These are phyloP conservation scores for Phalaenopsis equestris DNA, from an alignment of 106 monocot genomes.

Conservation along the genomic window DNA sequence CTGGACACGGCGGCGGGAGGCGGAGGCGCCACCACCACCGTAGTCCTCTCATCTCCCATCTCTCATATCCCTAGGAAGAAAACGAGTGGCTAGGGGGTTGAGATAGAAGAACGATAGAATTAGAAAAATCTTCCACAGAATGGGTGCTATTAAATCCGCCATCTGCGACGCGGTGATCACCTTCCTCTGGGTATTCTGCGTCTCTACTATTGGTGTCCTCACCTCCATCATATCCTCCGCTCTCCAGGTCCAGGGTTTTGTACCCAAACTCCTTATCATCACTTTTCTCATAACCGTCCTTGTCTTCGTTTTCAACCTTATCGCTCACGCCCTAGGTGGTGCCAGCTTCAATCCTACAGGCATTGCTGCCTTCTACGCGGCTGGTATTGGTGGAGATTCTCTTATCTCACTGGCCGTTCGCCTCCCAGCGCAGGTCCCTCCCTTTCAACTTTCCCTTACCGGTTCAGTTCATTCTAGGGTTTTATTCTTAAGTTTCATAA, in stretches of 20 bases:
- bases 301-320: slow-evolving; percentile 43
- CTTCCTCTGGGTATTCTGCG: slow-evolving; percentile 79
- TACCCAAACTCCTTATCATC: slow-evolving; percentile 34
- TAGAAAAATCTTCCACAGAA: slow-evolving; percentile 1
- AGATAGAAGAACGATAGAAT: background rate
- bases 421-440: slow-evolving; percentile 81
- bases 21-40: too few relatives aligned
- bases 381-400: slow-evolving; percentile 47
- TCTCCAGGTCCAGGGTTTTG: slow-evolving; percentile 25
- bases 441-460: background rate
- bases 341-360: slow-evolving; percentile 86
- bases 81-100: background rate
- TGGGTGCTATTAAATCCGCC: slow-evolving; percentile 42
- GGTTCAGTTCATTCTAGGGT: background rate
- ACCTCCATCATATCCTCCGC: slow-evolving; percentile 35
- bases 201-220: slow-evolving; percentile 49
- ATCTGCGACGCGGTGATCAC: slow-evolving; percentile 57
- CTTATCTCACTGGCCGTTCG: slow-evolving; percentile 83
- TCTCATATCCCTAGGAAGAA: background rate
- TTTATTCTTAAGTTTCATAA: background rate
- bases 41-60: background rate
- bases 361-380: slow-evolving; percentile 76
- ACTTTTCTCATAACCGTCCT: slow-evolving; percentile 41
- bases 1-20: too few relatives aligned
- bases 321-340: slow-evolving; percentile 55